Evolutionary conservation across 2,329 filamentous ascomycete genomes (phyloP).

Genomic region (Ophiostoma australiae): DNA sequence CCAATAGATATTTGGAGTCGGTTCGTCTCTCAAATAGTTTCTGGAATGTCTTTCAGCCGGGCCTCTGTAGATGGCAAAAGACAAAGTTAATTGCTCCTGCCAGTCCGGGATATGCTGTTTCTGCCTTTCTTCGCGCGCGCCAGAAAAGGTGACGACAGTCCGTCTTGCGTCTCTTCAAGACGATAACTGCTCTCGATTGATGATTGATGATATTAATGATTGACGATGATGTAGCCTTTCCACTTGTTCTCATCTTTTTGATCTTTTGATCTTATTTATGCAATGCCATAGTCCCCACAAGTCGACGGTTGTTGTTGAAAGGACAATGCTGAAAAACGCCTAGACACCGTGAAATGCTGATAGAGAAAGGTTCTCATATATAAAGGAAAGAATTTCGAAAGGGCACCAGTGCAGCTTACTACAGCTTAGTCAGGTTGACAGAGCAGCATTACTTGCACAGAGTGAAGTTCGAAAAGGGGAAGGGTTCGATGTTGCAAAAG

Average conservation of each 20-base stretch:
- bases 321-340: constrained; percentile 15
- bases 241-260: neutral
- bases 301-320: neutral
- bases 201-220: neutral
- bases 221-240: neutral
- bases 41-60: constrained; percentile 18
- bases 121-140: neutral
- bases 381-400: constrained; percentile 1
- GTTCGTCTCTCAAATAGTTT: constrained; percentile 9
- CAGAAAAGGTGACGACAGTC: neutral
- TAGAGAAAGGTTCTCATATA: neutral
- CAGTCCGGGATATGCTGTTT: constrained; percentile 17
- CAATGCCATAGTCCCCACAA: neutral
- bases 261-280: neutral
- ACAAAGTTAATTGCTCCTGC: constrained; percentile 29
- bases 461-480: neutral
- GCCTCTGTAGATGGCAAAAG: constrained; percentile 12
- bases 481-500: neutral
- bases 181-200: neutral
- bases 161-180: constrained; percentile 5
- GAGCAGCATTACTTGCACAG: neutral
- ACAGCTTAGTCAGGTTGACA: neutral
- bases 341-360: constrained; percentile 13
- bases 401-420: neutral
- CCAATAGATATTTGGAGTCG: neutral